A percentile compares a stretch with the other conserved stretches of the same genome.
phyloP scores from a whole-genome alignment of 768 basidiomycete genomes.

The Pleurotus citrinopileatus region DNA sequence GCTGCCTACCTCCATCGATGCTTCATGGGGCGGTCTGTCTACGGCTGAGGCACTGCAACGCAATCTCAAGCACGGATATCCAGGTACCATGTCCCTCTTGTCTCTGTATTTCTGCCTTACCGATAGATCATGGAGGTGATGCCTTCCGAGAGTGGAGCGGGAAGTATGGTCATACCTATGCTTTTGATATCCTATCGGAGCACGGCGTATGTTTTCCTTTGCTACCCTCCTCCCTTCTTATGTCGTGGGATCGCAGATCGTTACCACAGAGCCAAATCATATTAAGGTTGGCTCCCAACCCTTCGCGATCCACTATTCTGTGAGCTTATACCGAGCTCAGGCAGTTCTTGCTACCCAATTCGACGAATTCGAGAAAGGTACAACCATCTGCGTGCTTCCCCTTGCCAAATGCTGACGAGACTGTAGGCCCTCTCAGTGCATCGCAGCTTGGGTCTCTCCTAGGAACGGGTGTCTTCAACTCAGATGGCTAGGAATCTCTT shows the following conservation, averaged over 20 bases:
- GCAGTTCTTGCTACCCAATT: slow-evolving; percentile 47
- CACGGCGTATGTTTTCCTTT: slow-evolving; percentile 24
- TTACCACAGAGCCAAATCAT: slow-evolving; percentile 44
- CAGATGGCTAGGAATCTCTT: slow-evolving; percentile 50
- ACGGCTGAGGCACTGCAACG: slow-evolving; percentile 17
- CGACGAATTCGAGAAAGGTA: slow-evolving; percentile 43
- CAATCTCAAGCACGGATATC: slow-evolving; percentile 28
- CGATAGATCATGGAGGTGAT: slow-evolving; percentile 21
- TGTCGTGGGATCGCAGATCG: slow-evolving; percentile 25
- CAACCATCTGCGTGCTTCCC: not conserved
- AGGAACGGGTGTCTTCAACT: slow-evolving; percentile 59
- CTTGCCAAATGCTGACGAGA: not conserved
- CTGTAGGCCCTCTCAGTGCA: slow-evolving; percentile 21
- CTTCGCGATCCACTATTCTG: not conserved
- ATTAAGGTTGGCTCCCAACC: slow-evolving; percentile 36
- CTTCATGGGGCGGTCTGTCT: slow-evolving; percentile 22
- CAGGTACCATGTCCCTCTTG: slow-evolving; percentile 20
- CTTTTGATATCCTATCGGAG: slow-evolving; percentile 25
- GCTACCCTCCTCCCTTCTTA: not conserved
- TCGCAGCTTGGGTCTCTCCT: slow-evolving; percentile 34
- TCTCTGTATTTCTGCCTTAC: not conserved
- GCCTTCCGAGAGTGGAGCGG: slow-evolving; percentile 19
- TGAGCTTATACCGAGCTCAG: slow-evolving; percentile 13
- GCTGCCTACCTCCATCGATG: slow-evolving; percentile 27
- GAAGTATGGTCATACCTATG: slow-evolving; percentile 22